Base-by-base conservation (phyloP, 768 basidiomycete genomes). In the Mycena filopes region DNA sequence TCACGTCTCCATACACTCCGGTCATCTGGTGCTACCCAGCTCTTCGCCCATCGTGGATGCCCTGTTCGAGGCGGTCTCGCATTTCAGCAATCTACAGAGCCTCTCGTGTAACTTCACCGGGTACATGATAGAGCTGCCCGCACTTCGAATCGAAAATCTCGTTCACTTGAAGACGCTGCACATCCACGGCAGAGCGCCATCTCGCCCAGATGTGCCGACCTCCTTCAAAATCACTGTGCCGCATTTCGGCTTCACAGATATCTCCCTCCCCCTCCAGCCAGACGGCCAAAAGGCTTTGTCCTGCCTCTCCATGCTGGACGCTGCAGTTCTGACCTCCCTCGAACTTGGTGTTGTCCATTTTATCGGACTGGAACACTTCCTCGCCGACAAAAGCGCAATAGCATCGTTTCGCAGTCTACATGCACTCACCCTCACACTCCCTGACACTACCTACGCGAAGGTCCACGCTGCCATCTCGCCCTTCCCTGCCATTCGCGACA, bases 201-300 rank as follows among this genome's bases (percentile, higher is more conserved):
- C 40, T 4, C 21, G 40, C 20, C 51, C 21, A 40, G 36, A 23
- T 15, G 36, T 38, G 16, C 21, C 36, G 33, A 36, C 40, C 16
- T 28, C 51, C 23, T 28, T 54, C 51, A 41, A 25, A 15, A 23
- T 54, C 21, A 54, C 36, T 13, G 36, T 54, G 3, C 36, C 8
- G 1, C 51, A 54, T 28, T 54, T 54, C n/a, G 51, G 33, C 36
- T 54, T 26, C 36, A 54, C 51, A 15, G 40, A 41, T 25, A 25
- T 54, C 11, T 54, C 11, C 16, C 9, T 54, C 26, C 51, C 33
- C 4, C 20, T 23, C 13, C 23, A 5, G 21, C 10, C 20, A 13
- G 20, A 20, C 25, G 46, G 20, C 10, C 7, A 18, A 18, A 28
- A 16, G 3, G 29, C 10, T 31, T 20, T n/a, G 29, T 49, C 48